Base-by-base conservation (phyloP, 2,329 filamentous ascomycete genomes). In the Ophiostoma sp. region DNA sequence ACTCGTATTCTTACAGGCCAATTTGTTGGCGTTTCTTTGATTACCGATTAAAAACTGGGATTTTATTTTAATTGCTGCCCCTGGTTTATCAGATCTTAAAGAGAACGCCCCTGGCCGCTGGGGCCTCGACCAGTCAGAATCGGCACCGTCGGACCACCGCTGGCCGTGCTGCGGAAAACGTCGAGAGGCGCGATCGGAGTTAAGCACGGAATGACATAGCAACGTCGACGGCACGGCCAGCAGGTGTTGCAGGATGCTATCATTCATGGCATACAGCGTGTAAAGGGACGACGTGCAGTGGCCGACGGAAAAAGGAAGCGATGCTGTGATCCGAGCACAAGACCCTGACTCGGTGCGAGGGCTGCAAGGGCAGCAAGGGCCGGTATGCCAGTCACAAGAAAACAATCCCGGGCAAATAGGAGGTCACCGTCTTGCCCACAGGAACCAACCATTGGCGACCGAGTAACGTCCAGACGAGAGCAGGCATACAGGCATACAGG, bases 1-100 rank as follows among this genome's bases (percentile, higher is more conserved):
- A 67, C 62, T 69, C 68, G 68, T 69, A 69, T 45, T 60, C 27
- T 45, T 16, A 45, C 38, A 38, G 55, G 41, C 49, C 52, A 42
- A 62, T 40, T 68, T 68, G 60, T 62, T 16, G 52, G 40, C 27
- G 27, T 64, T 66, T n/a, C 16, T 62, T 62, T 62, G 5, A 41
- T 62, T 62, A 60, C 38, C 38, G 55, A 60, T 41, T 41, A 41
- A 40, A n/a, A 40, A 16, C n/a, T 2, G 8, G 0, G 16, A 18
- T 12, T 42, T 63, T 63, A 44, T 42, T 63, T 52, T 63, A 63
- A 18, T 63, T 12, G 3, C 40, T 44, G 60, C 60, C 60, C 60
- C 60, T 63, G 60, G 55, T 63, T 62, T 63, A 66, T 69, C 65
- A 67, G 55, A 63, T 63, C 47, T 42, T 63, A 7, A 63, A 41